Evolutionary conservation across 164 flowering plant species (phyloP).

Genomic region (Nymphaea thermarum): DNA sequence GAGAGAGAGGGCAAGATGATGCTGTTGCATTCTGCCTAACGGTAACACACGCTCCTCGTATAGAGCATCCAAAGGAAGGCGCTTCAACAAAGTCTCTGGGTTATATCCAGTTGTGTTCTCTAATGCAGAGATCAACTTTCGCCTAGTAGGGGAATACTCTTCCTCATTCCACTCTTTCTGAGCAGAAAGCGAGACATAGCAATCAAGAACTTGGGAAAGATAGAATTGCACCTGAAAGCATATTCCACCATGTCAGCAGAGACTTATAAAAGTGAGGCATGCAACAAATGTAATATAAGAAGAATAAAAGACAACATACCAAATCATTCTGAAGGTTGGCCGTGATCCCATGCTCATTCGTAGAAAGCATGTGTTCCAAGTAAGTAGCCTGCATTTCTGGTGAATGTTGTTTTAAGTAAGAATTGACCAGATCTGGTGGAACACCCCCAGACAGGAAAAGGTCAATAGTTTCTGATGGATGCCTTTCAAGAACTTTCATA

Average conservation of each 20-base stretch:
- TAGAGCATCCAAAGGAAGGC: slow-evolving; percentile 81
- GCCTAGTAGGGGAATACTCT: slow-evolving; percentile 63
- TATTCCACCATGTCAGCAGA: background rate
- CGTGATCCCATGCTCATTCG: slow-evolving; percentile 80
- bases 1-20: slow-evolving; percentile 89
- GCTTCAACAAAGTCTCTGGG: slow-evolving; percentile 70
- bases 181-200: slow-evolving; percentile 50
- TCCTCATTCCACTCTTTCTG: slow-evolving; percentile 87
- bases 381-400: slow-evolving; percentile 90
- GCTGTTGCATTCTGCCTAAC: slow-evolving; percentile 94
- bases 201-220: slow-evolving; percentile 95
- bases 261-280: background rate
- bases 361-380: slow-evolving; percentile 82
- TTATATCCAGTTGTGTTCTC: slow-evolving; percentile 76
- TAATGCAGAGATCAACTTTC: slow-evolving; percentile 75
- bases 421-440: slow-evolving; percentile 89
- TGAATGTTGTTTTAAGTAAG: slow-evolving; percentile 92
- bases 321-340: slow-evolving; percentile 96
- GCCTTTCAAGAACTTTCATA: slow-evolving; percentile 85
- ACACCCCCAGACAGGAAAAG: slow-evolving; percentile 86
- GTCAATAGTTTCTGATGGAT: slow-evolving; percentile 90
- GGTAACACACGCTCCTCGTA: slow-evolving; percentile 92
- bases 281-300: slow-evolving; percentile 1
- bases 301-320: slow-evolving; percentile 32
- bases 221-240: slow-evolving; percentile 76